Percentiles rank a stretch among this genome's conserved stretches.
Conservation (phyloP, 805 yeast genomes). For the Starmerella sirachaensis region DNA sequence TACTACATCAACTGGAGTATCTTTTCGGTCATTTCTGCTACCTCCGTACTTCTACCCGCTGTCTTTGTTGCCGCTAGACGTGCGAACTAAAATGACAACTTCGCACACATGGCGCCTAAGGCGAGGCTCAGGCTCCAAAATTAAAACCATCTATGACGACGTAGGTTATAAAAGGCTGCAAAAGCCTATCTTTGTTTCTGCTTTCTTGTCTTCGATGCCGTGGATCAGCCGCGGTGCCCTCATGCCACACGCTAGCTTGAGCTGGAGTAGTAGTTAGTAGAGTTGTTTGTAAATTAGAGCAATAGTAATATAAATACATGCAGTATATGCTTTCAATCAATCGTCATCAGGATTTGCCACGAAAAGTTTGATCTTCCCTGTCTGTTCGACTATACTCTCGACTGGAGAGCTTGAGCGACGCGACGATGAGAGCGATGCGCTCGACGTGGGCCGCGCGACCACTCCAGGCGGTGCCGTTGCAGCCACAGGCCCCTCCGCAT, state of each 20-base stretch:
- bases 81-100: not conserved
- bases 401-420: slow-evolving; percentile 19
- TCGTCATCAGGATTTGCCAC: slow-evolving; percentile 31
- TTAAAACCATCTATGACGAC: no score
- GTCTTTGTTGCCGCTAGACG: slow-evolving; percentile 39
- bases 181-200: no score
- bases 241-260: no score
- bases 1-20: slow-evolving; percentile 52
- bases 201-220: no score
- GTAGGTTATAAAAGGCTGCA: no score
- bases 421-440: slow-evolving; percentile 2
- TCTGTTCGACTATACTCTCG: slow-evolving; percentile 27
- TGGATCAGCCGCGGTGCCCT: no score
- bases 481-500: slow-evolving; percentile 19
- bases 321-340: no score
- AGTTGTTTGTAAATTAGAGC: no score
- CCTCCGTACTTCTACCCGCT: slow-evolving; percentile 40
- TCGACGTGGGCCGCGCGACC: not conserved
- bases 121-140: no score
- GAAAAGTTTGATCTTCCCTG: slow-evolving; percentile 28
- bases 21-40: slow-evolving; percentile 43
- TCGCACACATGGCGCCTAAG: no score
- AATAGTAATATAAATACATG: no score
- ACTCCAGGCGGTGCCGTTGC: slow-evolving; percentile 2
- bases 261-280: no score